Evolutionary conservation across 1,284 basidiomycete species (phyloP), one percentile per base, ranked within the genome.

Genomic region (Apiotrichum akiyoshidainum): DNA sequence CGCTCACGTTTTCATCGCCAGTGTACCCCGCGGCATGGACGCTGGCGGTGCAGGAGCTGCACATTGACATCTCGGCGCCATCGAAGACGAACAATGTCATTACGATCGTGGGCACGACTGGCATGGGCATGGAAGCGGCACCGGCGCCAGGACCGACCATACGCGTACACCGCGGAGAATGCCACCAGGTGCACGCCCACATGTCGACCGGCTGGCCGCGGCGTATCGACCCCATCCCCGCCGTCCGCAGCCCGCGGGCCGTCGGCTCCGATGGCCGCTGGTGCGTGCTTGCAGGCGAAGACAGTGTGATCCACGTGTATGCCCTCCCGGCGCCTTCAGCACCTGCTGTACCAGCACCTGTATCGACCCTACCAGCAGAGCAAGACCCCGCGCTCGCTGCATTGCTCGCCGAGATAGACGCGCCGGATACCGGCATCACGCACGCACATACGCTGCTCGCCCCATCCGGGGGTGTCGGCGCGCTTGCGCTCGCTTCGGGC

Each of bases 21-120:
- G 57, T 78, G 2, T 78, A 78, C 52, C 77, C 77, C 1, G 48
- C 70, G 4, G 73, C 75, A 11, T 78, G 77, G 77, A 78, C 73
- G 1, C 65, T 76, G 1, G 73, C 75, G 0, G 70, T 77, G 3
- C 77, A 78, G 58, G 74, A 77, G 53, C 66, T 78, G 16, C 49
- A 52, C 2, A 68, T 78, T 39, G 60, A 63, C 42, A 41, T 67
- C 0, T 16, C n/a, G 5, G 11, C 26, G 42, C 26, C 5, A 22
- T 21, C 22, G 22, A 46, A 33, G 42, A 46, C 16, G 26, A 31
- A 31, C 26, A 31, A 31, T 7, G 26, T 31, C 26, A 31, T 31
- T 31, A 31, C 26, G 26, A 31, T 31, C 26, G 3, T 31, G 26
- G 26, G 26, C 3, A 31, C 26, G 3, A 31, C 7, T 31, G 26